phyloP scores from a whole-genome alignment of 192 early-diverging fungal genomes.

The Backusella psychrophila region DNA sequence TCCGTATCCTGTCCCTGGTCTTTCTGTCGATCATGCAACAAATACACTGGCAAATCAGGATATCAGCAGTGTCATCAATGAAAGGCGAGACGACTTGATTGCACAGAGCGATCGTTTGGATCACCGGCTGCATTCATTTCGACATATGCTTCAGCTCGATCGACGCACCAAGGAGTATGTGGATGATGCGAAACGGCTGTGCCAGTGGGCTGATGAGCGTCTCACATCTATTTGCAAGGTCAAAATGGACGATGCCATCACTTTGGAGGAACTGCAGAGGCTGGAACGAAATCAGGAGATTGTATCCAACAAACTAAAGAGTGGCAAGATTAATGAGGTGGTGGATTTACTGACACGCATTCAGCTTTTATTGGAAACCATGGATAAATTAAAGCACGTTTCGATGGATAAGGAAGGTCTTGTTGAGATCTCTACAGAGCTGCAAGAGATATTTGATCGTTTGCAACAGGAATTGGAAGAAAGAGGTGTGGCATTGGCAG shows the following conservation, averaged over 20 bases:
- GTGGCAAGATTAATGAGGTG: conserved; percentile 5
- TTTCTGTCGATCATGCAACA: neutral
- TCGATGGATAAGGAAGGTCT: conserved; percentile 13
- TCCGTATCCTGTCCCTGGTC: conserved; percentile 9
- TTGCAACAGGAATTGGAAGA: conserved; percentile 4
- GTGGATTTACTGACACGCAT: conserved; percentile 9
- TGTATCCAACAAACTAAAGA: neutral
- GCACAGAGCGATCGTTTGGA: neutral
- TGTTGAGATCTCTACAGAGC: neutral
- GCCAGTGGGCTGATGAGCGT: neutral
- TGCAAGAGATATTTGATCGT: conserved; percentile 12
- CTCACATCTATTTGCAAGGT: neutral
- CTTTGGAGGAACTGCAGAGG: conserved; percentile 7
- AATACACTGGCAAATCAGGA: conserved; percentile 11
- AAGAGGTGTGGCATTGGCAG: neutral
- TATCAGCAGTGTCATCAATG: conserved; percentile 1
- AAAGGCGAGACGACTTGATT: conserved; percentile 2
- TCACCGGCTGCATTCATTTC: neutral
- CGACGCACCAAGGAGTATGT: conserved; percentile 4
- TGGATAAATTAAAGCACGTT: neutral
- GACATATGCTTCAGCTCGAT: conserved; percentile 10
- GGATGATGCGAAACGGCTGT: neutral
- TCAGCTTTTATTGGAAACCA: conserved; percentile 6
- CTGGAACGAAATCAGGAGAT: neutral
- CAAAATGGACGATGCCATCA: neutral